Evolutionary conservation across 108 stramenopile species (phyloP), one percentile per base, ranked within the genome.

Genomic region (Skeletonema grethae): DNA sequence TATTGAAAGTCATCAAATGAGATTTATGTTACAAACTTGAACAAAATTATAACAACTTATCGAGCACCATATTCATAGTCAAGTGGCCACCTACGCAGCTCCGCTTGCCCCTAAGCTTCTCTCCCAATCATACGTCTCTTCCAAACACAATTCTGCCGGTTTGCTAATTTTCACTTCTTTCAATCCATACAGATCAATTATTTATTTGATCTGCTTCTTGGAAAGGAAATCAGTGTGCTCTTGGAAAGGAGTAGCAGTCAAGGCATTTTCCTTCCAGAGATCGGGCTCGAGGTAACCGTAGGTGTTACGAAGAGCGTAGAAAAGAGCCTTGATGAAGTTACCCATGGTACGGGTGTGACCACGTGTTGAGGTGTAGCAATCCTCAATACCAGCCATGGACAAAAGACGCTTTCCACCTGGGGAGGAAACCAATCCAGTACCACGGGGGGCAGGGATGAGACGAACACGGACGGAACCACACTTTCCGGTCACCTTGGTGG

Each of bases 331-430:
- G 90, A 99, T 97, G 85, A 96, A 98, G 96, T 99, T 99, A 75
- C 98, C 98, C 88, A 97, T 97, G 86, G 99, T 99, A 82, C 99
- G 98, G 70, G 99, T 95, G 96, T 99, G 98, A 61, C 99, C 98
- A 65, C 86, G 67, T 10, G 94, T 65, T 56, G 88, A 88, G 70
- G 95, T 88, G 94, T 97, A 97, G 90, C 96, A 97, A 72, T 98
- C 96, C 70, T 93, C 79, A 69, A 99, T 86, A 25, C 99, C 99
- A 60, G 98, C 98, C 97, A 99, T 98, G 95, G 87, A 89, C 82
- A 99, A 85, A 24, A 99, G 85, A 86, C 99, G 97, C 97, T 99
- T 99, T 63, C 98, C 96, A 60, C 95, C 97, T 62, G 98, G 97
- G 63, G 99, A 97, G 61, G 98, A 95, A 30, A 99, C 98, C 56